These are phyloP conservation scores for Colletotrichum phormii DNA, from an alignment of 2,329 filamentous ascomycete species.

Conservation along the genomic window DNA sequence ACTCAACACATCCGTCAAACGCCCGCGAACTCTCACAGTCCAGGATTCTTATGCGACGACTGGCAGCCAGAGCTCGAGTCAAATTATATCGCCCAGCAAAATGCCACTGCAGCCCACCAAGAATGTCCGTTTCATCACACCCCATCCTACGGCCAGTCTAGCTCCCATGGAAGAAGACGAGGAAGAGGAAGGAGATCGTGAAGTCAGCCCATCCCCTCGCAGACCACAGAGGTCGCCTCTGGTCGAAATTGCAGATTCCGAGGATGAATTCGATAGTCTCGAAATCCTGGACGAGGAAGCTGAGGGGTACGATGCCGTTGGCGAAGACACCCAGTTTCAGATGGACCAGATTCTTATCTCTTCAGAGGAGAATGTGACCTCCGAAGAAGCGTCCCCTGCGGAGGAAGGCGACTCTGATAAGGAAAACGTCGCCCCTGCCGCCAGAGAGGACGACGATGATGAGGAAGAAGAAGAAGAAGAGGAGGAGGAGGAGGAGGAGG, in stretches of 20 bases:
- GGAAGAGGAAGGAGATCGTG: constrained; percentile 5
- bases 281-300: constrained; percentile 34
- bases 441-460: constrained; percentile 22
- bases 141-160: constrained; percentile 32
- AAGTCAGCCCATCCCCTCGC: constrained; percentile 27
- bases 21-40: constrained; percentile 51
- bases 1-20: constrained; percentile 37
- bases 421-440: constrained; percentile 29
- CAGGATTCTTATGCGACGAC: constrained; percentile 58
- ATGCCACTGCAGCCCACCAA: constrained; percentile 40
- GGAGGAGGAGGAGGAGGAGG: constrained; percentile 21
- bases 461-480: constrained; percentile 23
- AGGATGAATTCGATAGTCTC: constrained; percentile 50
- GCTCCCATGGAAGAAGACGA: constrained; percentile 18
- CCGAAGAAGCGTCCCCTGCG: constrained; percentile 16
- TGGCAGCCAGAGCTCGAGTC: constrained; percentile 30
- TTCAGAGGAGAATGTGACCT: constrained; percentile 26
- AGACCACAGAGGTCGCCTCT: constrained; percentile 18
- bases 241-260: constrained; percentile 63
- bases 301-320: constrained; percentile 36
- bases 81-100: constrained; percentile 27
- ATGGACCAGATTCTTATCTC: constrained; percentile 34
- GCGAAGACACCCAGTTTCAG: constrained; percentile 36
- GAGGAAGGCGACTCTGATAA: constrained; percentile 34
- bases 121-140: constrained; percentile 35